Evolutionary conservation across 108 stramenopile species (phyloP), one percentile per base, ranked within the genome.

Genomic region (Pseudonitzschia pungens): DNA sequence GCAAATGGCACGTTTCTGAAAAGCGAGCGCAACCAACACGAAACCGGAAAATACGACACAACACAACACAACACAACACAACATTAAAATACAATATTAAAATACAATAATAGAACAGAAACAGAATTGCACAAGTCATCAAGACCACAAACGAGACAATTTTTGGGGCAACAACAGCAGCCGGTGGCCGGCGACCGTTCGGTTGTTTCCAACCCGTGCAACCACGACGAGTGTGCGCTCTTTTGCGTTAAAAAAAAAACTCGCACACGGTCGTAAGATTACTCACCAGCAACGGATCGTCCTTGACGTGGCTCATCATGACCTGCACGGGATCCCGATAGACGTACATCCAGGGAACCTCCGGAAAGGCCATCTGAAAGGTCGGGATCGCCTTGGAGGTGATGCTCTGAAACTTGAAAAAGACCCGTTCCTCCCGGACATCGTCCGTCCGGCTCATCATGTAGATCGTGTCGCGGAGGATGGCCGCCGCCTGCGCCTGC

Each of bases 371-470:
- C 51, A 77, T 52, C 73, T 81, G 76, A 75, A 97, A 87, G 20
- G 83, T 77, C 27, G 82, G 43, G 60, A 96, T 83, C 48, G 78
- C 77, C 22, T 83, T 54, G 28, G 90, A 87, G 3, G 91, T 86
- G 36, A 87, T 79, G 18, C 90, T 92, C 84, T 98, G 98, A 62
- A 99, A 93, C 80, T 99, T 99, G 89, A 96, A 96, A 83, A 97
- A 98, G 51, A 94, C 77, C 32, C 79, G 80, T 28, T 81, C 77
- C 81, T 96, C 91, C 36, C 69, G 27, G 4, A 73, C 79, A 79
- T 91, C 87, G 70, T 84, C 75, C 22, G 91, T 76, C 36, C 93
- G 88, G 55, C 88, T 81, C 93, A 92, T 92, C 44, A 95, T 18
- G 57, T 86, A 91, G 0, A 92, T 70, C 12, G 81, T 74, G 78